phyloP scores from a whole-genome alignment of 139 green algal genomes.

The Penium margaritaceum region DNA sequence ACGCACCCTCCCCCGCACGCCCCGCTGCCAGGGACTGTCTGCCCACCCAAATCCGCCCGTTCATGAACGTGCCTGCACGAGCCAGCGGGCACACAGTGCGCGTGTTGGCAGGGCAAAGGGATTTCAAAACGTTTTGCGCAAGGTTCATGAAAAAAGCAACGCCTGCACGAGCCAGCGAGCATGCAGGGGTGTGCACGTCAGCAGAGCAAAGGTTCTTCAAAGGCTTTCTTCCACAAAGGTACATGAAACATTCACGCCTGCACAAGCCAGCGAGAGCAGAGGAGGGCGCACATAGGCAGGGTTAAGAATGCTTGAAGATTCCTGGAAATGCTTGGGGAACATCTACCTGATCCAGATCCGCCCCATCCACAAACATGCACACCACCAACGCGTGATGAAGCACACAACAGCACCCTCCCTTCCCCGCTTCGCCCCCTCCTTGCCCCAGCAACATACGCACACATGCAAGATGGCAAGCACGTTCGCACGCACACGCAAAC shows the following conservation, averaged over 20 bases:
- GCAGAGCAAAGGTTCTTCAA: slow-evolving; percentile 1
- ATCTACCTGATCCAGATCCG: too few species aligned
- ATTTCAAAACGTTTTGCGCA: not conserved
- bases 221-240: not conserved
- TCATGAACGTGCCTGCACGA: slow-evolving; percentile 89
- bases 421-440: too few species aligned
- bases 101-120: not conserved
- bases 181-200: not conserved
- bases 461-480: too few species aligned
- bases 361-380: too few species aligned
- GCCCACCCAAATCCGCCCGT: slow-evolving; percentile 91
- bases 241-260: not conserved
- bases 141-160: not conserved
- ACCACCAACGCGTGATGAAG: too few species aligned
- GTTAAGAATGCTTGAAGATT: too few species aligned
- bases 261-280: slow-evolving; percentile 5
- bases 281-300: too few species aligned
- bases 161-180: not conserved
- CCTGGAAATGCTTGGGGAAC: too few species aligned
- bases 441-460: too few species aligned
- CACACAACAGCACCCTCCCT: too few species aligned
- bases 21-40: slow-evolving; percentile 73
- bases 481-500: too few species aligned
- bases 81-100: too few species aligned
- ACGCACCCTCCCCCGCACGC: slow-evolving; percentile 78